These are phyloP conservation scores for Aspergillus piperis DNA, from an alignment of 2,329 filamentous ascomycete species.

Conservation along the genomic window DNA sequence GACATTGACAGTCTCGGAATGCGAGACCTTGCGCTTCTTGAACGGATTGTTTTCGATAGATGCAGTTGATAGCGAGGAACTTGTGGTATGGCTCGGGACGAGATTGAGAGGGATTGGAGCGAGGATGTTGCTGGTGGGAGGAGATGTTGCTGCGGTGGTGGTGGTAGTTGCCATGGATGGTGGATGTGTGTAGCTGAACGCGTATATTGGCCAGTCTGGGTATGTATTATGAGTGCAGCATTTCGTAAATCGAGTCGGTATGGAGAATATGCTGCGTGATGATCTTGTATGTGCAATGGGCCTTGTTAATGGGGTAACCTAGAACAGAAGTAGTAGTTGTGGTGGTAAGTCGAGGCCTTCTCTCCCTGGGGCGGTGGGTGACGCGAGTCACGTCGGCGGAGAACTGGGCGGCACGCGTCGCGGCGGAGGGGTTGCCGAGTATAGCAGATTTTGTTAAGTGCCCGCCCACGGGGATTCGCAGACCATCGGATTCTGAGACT, in stretches of 20 bases:
- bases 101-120: slow-evolving; percentile 39
- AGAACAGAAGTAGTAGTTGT: background rate
- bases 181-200: slow-evolving; percentile 32
- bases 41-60: slow-evolving; percentile 20
- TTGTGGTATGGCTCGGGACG: slow-evolving; percentile 21
- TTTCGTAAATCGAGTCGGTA: too few relatives aligned
- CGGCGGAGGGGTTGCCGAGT: slow-evolving; percentile 5
- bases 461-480: too few relatives aligned
- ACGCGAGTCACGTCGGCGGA: slow-evolving; percentile 12
- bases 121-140: slow-evolving; percentile 24
- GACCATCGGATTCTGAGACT: too few relatives aligned
- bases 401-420: slow-evolving; percentile 32
- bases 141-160: slow-evolving; percentile 1
- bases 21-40: slow-evolving; percentile 37
- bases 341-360: background rate
- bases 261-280: too few relatives aligned
- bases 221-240: too few relatives aligned
- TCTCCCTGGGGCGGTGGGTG: background rate
- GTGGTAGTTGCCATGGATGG: slow-evolving; percentile 40
- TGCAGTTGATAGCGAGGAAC: background rate
- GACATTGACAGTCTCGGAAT: background rate
- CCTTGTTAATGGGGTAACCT: background rate
- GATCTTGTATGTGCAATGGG: background rate
- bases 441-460: background rate
- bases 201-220: background rate